Base-by-base conservation (phyloP, 768 basidiomycete species). In the Phlebiopsis flavidoalba region DNA sequence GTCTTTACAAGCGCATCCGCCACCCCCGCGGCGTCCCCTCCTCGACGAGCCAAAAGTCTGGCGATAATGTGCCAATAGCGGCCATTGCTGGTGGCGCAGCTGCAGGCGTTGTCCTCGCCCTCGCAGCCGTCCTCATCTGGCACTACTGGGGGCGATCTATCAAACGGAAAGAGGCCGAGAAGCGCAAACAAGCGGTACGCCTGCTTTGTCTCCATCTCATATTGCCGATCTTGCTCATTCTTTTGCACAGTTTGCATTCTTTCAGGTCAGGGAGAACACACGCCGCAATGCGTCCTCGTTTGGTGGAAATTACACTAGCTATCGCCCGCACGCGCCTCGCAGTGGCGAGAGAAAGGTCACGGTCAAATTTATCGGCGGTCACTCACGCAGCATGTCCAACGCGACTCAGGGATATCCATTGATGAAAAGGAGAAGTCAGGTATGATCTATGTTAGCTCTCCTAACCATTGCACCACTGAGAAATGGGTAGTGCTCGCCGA, bases 1-100 rank as follows among this genome's bases (percentile, higher is more conserved):
- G 63, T 69, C 54, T 69, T 66, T 60, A 36, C 64, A 19, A 58
- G 57, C 51, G 64, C 61, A 50, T 33, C 61, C 8, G 21, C 63
- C 12, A 58, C 60, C 24, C 60, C 55, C 24, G 14, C 14, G 26
- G 14, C 63, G 2, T 57, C 63, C n/a, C n/a, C 0, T 61, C 55
- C 15, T 52, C 53, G 11, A 61, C 52, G 5, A 45, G 47, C 1
- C 53, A 21, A 31, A 45, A 22, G 17, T 6, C 63, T 31, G 22
- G 26, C 66, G 36, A n/a, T 0, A 21, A 64, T 37, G 63, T 83
- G 7, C 83, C 83, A 8, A 67, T 84, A 10, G 78, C 68, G 11
- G 78, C 81, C 11, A 80, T 86, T 61, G 80, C 73, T 6, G 83
- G 83, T 6, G 83, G 83, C 8, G 71, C 76, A 0, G 73, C 67